These are phyloP conservation scores for Kodamaea ohmeri DNA, from an alignment of 1,139 yeast species.

Conservation along the genomic window DNA sequence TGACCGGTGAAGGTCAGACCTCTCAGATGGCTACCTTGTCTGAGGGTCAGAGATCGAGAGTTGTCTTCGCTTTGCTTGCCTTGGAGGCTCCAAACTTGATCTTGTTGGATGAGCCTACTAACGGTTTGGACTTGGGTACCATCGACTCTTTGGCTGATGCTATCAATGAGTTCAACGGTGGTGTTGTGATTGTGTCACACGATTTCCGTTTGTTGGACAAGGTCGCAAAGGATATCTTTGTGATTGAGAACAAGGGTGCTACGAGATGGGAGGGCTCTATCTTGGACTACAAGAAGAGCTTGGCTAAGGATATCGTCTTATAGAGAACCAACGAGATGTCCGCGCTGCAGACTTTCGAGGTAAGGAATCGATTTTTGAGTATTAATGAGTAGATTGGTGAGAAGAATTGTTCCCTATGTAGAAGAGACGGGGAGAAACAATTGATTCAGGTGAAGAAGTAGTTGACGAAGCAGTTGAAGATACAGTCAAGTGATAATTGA, in stretches of 20 bases:
- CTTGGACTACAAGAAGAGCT: constrained; percentile 86
- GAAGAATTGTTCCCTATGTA: too few relatives aligned
- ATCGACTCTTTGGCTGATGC: constrained; percentile 98
- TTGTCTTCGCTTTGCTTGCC: constrained; percentile 93
- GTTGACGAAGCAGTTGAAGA: too few relatives aligned
- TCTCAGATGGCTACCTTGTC: constrained; percentile 97
- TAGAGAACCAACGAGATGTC: constrained; percentile 28
- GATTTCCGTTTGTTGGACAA: constrained; percentile 97
- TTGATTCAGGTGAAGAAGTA: too few relatives aligned
- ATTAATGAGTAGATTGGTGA: too few relatives aligned
- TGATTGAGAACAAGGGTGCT: constrained; percentile 91
- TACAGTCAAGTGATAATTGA: too few relatives aligned
- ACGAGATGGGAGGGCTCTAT: constrained; percentile 95
- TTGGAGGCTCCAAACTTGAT: constrained; percentile 93
- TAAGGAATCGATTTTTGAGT: too few relatives aligned
- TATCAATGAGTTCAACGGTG: constrained; percentile 90
- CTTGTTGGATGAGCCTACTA: constrained; percentile 97
- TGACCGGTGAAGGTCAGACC: constrained; percentile 98
- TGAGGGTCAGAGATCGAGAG: constrained; percentile 99
- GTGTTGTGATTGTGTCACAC: constrained; percentile 98
- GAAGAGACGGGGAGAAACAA: too few relatives aligned
- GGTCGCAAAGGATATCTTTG: constrained; percentile 95
- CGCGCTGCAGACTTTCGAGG: too few relatives aligned
- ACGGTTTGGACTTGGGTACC: constrained; percentile 97
- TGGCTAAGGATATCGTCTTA: constrained; percentile 84